Evolutionary conservation across 225 moss, liverwort and hornwort genomes (phyloP).

Genomic region (Pseudoscleropodium purum): DNA sequence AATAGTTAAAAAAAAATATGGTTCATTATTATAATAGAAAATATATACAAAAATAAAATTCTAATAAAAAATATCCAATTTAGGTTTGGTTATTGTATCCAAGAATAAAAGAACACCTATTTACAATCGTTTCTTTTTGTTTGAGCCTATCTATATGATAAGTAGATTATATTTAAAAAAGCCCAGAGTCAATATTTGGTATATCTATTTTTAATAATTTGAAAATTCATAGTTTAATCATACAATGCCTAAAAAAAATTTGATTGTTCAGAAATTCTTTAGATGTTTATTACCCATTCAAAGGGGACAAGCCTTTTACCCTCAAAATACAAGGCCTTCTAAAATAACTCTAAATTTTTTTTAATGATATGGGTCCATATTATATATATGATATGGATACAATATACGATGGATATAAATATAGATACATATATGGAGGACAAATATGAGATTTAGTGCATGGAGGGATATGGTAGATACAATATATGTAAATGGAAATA

Average conservation of each 20-base stretch:
- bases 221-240: too few species aligned
- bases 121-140: rapidly evolving
- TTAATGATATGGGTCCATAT: too few species aligned
- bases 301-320: rapidly evolving
- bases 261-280: neutral
- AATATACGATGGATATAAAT: neutral
- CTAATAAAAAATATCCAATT: neutral
- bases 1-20: neutral
- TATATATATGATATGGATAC: neutral
- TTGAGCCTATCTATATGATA: rapidly evolving
- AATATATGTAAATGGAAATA: too few species aligned
- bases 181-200: rapidly evolving
- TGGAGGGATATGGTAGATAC: rapidly evolving
- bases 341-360: too few species aligned
- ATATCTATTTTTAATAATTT: neutral
- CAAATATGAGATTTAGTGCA: neutral
- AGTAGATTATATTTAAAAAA: neutral
- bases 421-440: rapidly evolving
- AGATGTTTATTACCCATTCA: neutral
- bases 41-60: too few species aligned
- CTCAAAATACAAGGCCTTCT: rapidly evolving
- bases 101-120: neutral
- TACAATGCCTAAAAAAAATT: neutral
- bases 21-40: neutral
- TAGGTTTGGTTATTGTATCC: neutral